Conservation (phyloP, 345 rosid genomes). For the Syzygium grande region DNA sequence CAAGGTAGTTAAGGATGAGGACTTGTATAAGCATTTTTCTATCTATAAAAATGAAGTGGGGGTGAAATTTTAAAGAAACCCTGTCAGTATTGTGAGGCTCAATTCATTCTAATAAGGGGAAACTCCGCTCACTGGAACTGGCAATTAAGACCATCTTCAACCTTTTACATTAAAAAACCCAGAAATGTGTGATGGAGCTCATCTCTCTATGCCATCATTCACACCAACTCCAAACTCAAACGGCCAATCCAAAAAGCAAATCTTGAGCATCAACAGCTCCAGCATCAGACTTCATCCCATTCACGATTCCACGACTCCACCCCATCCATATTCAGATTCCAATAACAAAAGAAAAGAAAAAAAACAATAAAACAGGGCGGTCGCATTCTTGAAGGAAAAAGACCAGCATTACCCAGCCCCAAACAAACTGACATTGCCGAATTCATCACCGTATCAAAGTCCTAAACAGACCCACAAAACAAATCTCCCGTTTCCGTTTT, state of each 20-base stretch:
- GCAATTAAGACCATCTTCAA: background rate
- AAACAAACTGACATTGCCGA: background rate
- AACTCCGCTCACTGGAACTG: background rate
- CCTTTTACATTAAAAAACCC: background rate
- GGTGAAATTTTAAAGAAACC: too few species aligned
- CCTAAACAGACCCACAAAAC: background rate
- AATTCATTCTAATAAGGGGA: background rate
- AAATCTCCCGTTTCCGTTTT: background rate
- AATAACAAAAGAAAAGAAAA: background rate
- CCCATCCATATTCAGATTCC: background rate
- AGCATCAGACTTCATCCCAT: background rate
- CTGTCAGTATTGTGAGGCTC: background rate
- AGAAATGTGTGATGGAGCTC: background rate
- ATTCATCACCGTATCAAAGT: background rate
- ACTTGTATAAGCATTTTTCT: too few species aligned
- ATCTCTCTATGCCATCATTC: background rate
- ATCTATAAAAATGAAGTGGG: too few species aligned
- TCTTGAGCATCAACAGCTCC: background rate
- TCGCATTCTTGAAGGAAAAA: background rate
- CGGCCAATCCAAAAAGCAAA: background rate
- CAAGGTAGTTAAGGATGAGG: too few species aligned
- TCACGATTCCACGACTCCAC: background rate
- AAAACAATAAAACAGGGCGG: background rate
- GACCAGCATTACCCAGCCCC: background rate
- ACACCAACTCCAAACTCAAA: background rate